These are phyloP conservation scores for Escovopsis sp. DNA, from an alignment of 2,329 filamentous ascomycete species.

Conservation along the genomic window DNA sequence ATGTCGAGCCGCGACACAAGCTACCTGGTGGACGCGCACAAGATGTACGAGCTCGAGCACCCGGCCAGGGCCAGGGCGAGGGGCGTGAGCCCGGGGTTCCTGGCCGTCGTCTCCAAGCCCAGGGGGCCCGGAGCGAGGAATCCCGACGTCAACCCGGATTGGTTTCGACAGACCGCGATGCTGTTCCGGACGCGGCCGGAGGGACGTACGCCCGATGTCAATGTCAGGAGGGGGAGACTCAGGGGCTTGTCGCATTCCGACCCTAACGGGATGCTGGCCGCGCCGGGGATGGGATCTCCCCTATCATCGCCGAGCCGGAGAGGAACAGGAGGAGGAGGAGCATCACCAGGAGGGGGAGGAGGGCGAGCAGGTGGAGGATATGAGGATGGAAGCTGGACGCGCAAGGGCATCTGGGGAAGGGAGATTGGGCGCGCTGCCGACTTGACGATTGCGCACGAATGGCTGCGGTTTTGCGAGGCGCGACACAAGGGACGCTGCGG, in stretches of 20 bases:
- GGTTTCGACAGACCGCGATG: conserved; percentile 21
- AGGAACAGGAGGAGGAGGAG: background rate
- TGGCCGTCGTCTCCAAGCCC: conserved; percentile 20
- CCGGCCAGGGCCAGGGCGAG: conserved; percentile 14
- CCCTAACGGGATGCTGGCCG: conserved; percentile 7
- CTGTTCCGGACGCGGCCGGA: conserved; percentile 18
- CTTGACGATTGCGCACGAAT: conserved; percentile 17
- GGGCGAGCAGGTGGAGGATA: too few relatives aligned
- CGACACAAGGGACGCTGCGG: conserved; percentile 20
- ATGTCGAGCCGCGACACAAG: conserved; percentile 21
- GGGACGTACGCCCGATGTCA: conserved; percentile 10
- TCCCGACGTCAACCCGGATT: conserved; percentile 18
- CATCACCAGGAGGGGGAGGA: too few relatives aligned
- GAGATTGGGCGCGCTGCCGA: conserved; percentile 17
- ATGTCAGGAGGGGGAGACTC: conserved; percentile 8
- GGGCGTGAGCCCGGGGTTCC: conserved; percentile 16
- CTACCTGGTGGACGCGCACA: conserved; percentile 18
- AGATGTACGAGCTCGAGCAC: conserved; percentile 18
- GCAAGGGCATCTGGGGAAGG: conserved; percentile 20
- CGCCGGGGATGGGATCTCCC: conserved; percentile 8
- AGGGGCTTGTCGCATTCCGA: conserved; percentile 1
- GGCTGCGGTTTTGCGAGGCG: conserved; percentile 20
- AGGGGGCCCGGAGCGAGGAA: conserved; percentile 17
- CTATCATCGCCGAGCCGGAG: background rate
- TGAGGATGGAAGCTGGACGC: conserved; percentile 11